These are phyloP conservation scores for Leccinum pseudoinsigne DNA, from an alignment of 1,284 basidiomycete species.

Conservation along the genomic window DNA sequence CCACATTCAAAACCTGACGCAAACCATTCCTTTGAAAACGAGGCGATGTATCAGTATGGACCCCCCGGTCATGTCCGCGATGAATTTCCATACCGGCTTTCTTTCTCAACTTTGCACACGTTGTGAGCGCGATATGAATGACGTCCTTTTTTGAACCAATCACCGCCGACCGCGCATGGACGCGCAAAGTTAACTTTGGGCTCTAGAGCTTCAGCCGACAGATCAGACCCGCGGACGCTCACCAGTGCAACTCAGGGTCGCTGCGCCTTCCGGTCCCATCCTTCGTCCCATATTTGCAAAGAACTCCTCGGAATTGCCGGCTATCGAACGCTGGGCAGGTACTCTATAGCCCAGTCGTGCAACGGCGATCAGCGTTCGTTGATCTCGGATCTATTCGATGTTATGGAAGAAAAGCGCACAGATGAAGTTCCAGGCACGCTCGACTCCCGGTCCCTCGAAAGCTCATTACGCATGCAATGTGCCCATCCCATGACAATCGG, in stretches of 20 bases:
- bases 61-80: slow-evolving; percentile 66
- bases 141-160: slow-evolving; percentile 80
- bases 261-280: slow-evolving; percentile 74
- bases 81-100: slow-evolving; percentile 84
- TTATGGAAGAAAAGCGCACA: neutral
- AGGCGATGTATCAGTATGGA: slow-evolving; percentile 47
- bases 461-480: neutral
- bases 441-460: neutral
- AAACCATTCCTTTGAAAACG: slow-evolving; percentile 12
- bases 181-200: neutral
- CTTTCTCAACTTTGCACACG: slow-evolving; percentile 71
- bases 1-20: neutral
- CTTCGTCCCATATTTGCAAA: slow-evolving; percentile 80
- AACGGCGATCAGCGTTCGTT: neutral
- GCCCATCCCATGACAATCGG: neutral
- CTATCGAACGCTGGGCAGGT: slow-evolving; percentile 73
- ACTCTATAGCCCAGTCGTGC: slow-evolving; percentile 64
- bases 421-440: slow-evolving; percentile 1
- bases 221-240: slow-evolving; percentile 29
- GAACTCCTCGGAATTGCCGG: slow-evolving; percentile 75
- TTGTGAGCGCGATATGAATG: slow-evolving; percentile 78
- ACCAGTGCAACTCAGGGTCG: slow-evolving; percentile 89
- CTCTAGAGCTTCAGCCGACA: neutral
- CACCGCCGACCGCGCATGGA: neutral
- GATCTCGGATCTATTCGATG: neutral